Conservation (phyloP, 2,329 filamentous ascomycete species). For the Colletotrichum tabaci region DNA sequence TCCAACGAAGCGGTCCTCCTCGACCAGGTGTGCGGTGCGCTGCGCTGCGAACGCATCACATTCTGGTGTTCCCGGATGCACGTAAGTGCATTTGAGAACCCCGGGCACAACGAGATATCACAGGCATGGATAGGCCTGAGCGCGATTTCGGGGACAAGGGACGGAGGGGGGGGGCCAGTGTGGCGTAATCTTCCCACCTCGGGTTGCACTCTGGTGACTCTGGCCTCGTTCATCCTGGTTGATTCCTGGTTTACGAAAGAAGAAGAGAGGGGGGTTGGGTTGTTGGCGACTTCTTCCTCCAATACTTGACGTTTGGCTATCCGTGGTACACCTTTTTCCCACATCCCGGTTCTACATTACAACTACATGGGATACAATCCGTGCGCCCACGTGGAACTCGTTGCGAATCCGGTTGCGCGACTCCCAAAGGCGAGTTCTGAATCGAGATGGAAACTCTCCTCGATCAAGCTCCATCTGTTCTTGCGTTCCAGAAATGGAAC, state of each 20-base stretch:
- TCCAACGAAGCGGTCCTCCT: neutral
- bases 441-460: neutral
- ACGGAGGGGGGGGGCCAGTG: neutral
- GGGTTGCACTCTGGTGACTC: slow-evolving; percentile 22
- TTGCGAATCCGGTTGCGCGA: neutral
- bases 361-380: neutral
- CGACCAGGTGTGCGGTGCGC: neutral
- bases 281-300: slow-evolving; percentile 14
- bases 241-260: neutral
- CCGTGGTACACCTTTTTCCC: slow-evolving; percentile 26
- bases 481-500: slow-evolving; percentile 19
- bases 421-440: neutral
- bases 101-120: slow-evolving; percentile 3
- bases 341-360: slow-evolving; percentile 31
- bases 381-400: slow-evolving; percentile 36
- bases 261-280: neutral
- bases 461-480: neutral
- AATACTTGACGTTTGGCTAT: neutral
- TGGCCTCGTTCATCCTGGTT: neutral
- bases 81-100: slow-evolving; percentile 21
- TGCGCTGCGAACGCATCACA: neutral
- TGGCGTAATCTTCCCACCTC: slow-evolving; percentile 16
- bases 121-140: slow-evolving; percentile 4
- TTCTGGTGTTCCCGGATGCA: slow-evolving; percentile 24
- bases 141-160: slow-evolving; percentile 28